phyloP scores from a whole-genome alignment of 371 early-diverging fungal species.

The Mortierella sp. region DNA sequence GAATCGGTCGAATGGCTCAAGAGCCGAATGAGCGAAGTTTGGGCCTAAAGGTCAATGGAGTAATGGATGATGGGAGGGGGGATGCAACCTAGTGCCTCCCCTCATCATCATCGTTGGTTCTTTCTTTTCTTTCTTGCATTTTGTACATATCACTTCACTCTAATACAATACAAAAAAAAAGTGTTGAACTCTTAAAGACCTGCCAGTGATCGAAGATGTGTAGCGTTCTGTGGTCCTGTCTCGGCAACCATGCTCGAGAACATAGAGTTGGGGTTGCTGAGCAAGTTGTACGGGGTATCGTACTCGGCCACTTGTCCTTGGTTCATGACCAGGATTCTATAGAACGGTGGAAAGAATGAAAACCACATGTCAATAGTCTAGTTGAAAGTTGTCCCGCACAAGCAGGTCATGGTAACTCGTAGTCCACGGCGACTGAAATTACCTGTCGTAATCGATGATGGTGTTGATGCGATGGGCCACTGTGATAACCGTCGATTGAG shows the following conservation, averaged over 20 bases:
- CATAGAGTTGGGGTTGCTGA: conserved; percentile 67
- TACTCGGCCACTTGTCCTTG: conserved; percentile 60
- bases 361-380: too few relatives aligned
- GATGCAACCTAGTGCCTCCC: not conserved
- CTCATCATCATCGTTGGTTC: too few relatives aligned
- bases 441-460: conserved; percentile 51
- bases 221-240: conserved; percentile 62
- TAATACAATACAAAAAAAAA: not conserved
- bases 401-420: too few relatives aligned
- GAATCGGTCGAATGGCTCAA: conserved; percentile 54
- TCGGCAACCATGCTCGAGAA: conserved; percentile 84
- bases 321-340: conserved; percentile 57
- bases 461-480: conserved; percentile 86
- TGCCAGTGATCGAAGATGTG: conserved; percentile 34
- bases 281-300: conserved; percentile 55
- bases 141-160: not conserved
- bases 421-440: not conserved
- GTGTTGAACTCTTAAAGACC: conserved; percentile 9
- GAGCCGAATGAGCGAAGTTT: conserved; percentile 48
- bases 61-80: not conserved
- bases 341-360: not conserved
- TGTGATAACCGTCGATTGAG: conserved; percentile 88
- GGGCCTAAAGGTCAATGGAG: conserved; percentile 10
- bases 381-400: too few relatives aligned
- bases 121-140: too few relatives aligned